These are phyloP conservation scores for Hypomyces rosellus DNA, from an alignment of 2,329 filamentous ascomycete species.

Conservation along the genomic window DNA sequence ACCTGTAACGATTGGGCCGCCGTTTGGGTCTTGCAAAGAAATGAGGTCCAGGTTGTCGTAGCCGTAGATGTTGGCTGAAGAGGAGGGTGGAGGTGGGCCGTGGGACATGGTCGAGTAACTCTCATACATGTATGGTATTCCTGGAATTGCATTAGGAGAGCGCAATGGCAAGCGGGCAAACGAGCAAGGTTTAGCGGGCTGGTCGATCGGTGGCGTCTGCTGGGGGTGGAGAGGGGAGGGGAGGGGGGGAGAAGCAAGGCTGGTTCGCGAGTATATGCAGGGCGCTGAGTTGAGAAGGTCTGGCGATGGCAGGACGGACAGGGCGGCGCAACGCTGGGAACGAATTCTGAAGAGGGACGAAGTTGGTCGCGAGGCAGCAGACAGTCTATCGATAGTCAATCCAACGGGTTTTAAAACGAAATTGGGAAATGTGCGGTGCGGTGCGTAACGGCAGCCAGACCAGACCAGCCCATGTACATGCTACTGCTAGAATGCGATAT, in stretches of 20 bases:
- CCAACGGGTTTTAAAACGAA: too few species aligned
- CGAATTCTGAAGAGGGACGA: too few species aligned
- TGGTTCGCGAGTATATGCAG: slow-evolving; percentile 3
- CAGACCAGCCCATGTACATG: too few species aligned
- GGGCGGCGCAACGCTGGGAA: too few species aligned
- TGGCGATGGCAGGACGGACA: too few species aligned
- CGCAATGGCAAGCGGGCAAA: neutral
- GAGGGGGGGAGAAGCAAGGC: neutral
- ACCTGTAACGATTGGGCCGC: slow-evolving; percentile 19
- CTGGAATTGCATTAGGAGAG: slow-evolving; percentile 23
- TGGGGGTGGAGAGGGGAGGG: slow-evolving; percentile 1
- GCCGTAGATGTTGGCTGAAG: slow-evolving; percentile 27
- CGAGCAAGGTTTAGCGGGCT: slow-evolving; percentile 10
- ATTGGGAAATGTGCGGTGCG: too few species aligned
- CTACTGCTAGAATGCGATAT: too few species aligned
- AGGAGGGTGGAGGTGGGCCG: slow-evolving; percentile 27
- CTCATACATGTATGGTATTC: slow-evolving; percentile 14
- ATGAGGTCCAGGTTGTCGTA: slow-evolving; percentile 28
- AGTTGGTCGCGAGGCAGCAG: too few species aligned
- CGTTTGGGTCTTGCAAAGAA: slow-evolving; percentile 22
- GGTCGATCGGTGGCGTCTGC: slow-evolving; percentile 7
- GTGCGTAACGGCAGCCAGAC: too few species aligned
- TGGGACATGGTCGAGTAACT: slow-evolving; percentile 27
- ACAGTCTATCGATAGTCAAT: too few species aligned
- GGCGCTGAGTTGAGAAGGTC: neutral